Percentiles rank a stretch among this genome's conserved stretches.
phyloP scores from a whole-genome alignment of 257 asterid genomes.

The Lycium barbarum region DNA sequence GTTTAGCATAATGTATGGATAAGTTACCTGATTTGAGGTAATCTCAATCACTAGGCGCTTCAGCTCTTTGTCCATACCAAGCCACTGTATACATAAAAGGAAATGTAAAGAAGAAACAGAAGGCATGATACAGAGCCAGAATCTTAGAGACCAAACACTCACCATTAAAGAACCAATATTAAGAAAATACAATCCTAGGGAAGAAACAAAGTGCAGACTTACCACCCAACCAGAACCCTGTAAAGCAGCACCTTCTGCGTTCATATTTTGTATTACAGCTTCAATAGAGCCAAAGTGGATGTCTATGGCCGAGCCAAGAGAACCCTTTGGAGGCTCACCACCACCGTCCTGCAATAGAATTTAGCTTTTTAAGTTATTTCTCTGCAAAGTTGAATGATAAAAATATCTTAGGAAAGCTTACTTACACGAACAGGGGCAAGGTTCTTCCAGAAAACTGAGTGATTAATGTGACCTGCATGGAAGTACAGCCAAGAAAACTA shows the following conservation, averaged over 20 bases:
- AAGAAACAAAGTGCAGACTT: slow-evolving; percentile 31
- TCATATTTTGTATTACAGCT: slow-evolving; percentile 64
- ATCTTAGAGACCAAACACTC: background rate
- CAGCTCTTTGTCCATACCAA: slow-evolving; percentile 66
- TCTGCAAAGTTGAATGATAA: background rate
- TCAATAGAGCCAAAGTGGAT: slow-evolving; percentile 68
- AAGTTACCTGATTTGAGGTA: slow-evolving; percentile 67
- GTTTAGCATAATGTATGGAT: background rate
- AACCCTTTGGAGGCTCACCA: slow-evolving; percentile 75
- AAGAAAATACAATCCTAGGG: background rate
- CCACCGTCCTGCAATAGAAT: slow-evolving; percentile 69
- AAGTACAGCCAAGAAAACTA: background rate
- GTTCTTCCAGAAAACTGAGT: slow-evolving; percentile 91
- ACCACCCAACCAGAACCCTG: slow-evolving; percentile 97
- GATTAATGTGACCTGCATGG: slow-evolving; percentile 40
- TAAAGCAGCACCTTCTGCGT: slow-evolving; percentile 81
- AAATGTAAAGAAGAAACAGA: background rate
- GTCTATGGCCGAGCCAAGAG: slow-evolving; percentile 66
- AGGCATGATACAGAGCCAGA: background rate
- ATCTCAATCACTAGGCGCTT: slow-evolving; percentile 70
- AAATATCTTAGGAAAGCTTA: slow-evolving; percentile 18
- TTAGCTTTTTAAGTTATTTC: background rate
- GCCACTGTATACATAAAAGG: slow-evolving; percentile 60
- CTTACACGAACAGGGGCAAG: slow-evolving; percentile 77
- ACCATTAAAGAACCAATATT: no score